These are phyloP conservation scores for Aspergillus aculeatus DNA, from an alignment of 2,329 filamentous ascomycete species.

Conservation along the genomic window DNA sequence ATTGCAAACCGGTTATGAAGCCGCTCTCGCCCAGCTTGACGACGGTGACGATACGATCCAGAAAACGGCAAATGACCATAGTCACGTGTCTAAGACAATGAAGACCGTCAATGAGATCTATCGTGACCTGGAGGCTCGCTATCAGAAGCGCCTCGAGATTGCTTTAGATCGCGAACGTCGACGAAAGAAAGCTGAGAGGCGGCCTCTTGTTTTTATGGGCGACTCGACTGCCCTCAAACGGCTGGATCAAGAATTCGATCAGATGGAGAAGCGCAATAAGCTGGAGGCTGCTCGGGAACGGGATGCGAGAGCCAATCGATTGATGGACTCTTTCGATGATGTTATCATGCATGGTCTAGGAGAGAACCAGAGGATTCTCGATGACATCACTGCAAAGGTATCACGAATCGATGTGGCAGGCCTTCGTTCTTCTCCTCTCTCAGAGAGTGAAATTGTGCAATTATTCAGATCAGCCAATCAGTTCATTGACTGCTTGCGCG, in stretches of 20 bases:
- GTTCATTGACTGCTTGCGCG: constrained; percentile 40
- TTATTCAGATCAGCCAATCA: constrained; percentile 41
- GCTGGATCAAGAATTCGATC: constrained; percentile 50
- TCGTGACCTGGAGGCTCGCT: constrained; percentile 49
- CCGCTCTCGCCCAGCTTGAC: constrained; percentile 43
- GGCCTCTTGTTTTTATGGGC: constrained; percentile 52
- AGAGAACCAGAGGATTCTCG: constrained; percentile 52
- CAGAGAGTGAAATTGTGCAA: constrained; percentile 36
- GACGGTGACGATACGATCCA: constrained; percentile 39
- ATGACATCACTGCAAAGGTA: constrained; percentile 47
- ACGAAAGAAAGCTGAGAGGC: constrained; percentile 55
- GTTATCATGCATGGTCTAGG: constrained; percentile 52
- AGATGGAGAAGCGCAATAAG: constrained; percentile 52
- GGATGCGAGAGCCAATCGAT: constrained; percentile 49
- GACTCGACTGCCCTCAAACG: constrained; percentile 52
- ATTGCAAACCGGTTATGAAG: constrained; percentile 49
- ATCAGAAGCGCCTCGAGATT: constrained; percentile 50
- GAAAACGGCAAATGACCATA: constrained; percentile 30
- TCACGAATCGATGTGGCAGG: constrained; percentile 36
- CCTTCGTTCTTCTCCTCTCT: constrained; percentile 33
- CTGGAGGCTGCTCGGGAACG: constrained; percentile 51
- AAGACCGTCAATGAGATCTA: constrained; percentile 48
- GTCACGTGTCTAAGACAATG: constrained; percentile 45
- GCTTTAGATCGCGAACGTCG: constrained; percentile 55
- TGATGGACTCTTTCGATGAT: constrained; percentile 54